Conservation (phyloP, 2,329 filamentous ascomycete genomes). For the Colletotrichum costaricense region DNA sequence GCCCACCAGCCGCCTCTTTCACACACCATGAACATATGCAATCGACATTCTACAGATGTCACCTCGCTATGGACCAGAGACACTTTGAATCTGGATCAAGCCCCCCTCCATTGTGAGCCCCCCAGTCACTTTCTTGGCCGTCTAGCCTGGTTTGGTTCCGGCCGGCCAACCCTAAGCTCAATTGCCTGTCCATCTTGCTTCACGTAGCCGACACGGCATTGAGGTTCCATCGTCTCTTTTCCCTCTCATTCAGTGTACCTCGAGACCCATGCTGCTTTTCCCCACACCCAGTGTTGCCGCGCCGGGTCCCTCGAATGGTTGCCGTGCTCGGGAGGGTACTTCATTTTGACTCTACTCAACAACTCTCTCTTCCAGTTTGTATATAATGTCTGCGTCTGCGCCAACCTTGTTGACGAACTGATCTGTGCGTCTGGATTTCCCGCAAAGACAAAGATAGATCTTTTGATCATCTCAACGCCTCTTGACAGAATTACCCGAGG, state of each 20-base stretch:
- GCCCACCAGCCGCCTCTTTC: neutral
- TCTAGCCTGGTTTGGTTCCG: constrained; percentile 5
- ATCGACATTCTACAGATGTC: neutral
- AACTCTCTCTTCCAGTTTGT: constrained; percentile 8
- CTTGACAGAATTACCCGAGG: neutral
- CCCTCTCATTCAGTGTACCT: constrained; percentile 12
- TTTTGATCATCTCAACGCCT: neutral
- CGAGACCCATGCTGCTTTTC: constrained; percentile 20
- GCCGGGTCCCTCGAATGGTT: constrained; percentile 18
- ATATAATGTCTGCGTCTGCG: constrained; percentile 18
- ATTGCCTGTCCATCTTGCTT: neutral
- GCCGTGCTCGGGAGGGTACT: constrained; percentile 6
- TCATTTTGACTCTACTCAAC: constrained; percentile 13
- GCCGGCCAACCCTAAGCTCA: neutral
- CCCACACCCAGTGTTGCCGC: constrained; percentile 26
- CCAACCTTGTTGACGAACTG: neutral
- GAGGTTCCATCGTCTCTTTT: constrained; percentile 25
- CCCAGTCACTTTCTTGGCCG: neutral
- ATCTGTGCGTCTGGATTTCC: neutral
- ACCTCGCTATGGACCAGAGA: neutral
- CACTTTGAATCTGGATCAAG: neutral
- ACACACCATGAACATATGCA: neutral
- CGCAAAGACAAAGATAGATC: neutral
- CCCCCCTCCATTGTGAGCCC: neutral
- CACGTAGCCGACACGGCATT: constrained; percentile 30